These are phyloP conservation scores for Solanum pennellii DNA, from an alignment of 257 asterid genomes.

Conservation along the genomic window DNA sequence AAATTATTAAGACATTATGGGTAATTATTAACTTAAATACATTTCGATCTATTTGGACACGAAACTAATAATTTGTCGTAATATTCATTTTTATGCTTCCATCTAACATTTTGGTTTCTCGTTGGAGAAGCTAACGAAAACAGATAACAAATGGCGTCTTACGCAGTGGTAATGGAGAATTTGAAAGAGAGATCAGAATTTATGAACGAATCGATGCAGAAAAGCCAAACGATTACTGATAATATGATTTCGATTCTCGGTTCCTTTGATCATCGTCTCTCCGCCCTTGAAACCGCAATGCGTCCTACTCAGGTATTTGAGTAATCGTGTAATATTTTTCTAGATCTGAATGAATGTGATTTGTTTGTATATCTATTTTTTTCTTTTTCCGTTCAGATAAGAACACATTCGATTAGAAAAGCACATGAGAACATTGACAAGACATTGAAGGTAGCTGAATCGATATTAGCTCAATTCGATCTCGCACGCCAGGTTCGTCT, in stretches of 20 bases:
- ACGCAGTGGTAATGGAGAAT: slow-evolving; percentile 51
- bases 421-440: slow-evolving; percentile 92
- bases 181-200: slow-evolving; percentile 59
- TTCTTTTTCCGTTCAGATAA: not conserved
- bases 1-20: not conserved
- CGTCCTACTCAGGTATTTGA: slow-evolving; percentile 87
- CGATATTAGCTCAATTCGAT: slow-evolving; percentile 61
- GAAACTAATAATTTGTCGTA: not conserved
- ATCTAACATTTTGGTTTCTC: not conserved
- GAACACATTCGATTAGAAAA: slow-evolving; percentile 79
- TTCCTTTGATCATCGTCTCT: slow-evolving; percentile 91
- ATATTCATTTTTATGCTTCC: not conserved
- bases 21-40: too few species aligned
- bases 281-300: slow-evolving; percentile 99
- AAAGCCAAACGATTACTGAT: slow-evolving; percentile 73
- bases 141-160: slow-evolving; percentile 26
- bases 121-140: not conserved
- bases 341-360: not conserved
- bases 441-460: slow-evolving; percentile 66
- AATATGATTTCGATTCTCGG: slow-evolving; percentile 80
- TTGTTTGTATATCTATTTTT: not conserved
- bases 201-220: slow-evolving; percentile 76
- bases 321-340: not conserved
- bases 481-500: slow-evolving; percentile 65
- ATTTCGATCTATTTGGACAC: not conserved